Conservation (phyloP, 306 rosid genomes). For the Fragaria nilgerrensis region DNA sequence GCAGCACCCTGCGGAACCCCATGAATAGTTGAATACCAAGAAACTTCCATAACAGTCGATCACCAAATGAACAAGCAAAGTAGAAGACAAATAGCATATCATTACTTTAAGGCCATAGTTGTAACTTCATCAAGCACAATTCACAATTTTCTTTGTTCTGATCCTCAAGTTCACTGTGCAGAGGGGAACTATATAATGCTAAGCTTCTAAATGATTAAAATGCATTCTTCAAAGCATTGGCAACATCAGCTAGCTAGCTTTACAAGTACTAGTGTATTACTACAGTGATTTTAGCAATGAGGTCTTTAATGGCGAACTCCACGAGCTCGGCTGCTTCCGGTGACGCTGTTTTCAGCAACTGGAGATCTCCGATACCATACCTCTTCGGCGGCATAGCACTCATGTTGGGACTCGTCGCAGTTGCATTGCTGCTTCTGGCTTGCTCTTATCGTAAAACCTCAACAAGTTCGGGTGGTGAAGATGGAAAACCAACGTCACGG, state of each 20-base stretch:
- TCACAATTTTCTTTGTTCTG: slow-evolving; percentile 17
- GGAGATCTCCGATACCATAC: slow-evolving; percentile 66
- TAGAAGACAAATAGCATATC: slow-evolving; percentile 13
- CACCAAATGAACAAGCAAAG: not conserved
- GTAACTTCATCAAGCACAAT: slow-evolving; percentile 26
- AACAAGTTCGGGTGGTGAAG: slow-evolving; percentile 5
- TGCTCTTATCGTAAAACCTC: slow-evolving; percentile 41
- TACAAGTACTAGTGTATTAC: not conserved
- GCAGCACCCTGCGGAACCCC: not conserved
- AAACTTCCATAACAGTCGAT: slow-evolving; percentile 23
- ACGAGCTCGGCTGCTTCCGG: slow-evolving; percentile 1
- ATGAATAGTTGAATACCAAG: not conserved
- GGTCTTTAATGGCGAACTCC: slow-evolving; percentile 25
- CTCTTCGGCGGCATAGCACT: slow-evolving; percentile 60
- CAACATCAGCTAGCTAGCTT: not conserved
- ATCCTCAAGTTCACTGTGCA: slow-evolving; percentile 14
- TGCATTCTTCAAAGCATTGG: not conserved
- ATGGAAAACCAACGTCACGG: slow-evolving; percentile 23
- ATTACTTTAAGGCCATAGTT: slow-evolving; percentile 14
- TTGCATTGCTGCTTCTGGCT: slow-evolving; percentile 47
- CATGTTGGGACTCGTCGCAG: slow-evolving; percentile 45
- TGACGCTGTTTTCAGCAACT: slow-evolving; percentile 33
- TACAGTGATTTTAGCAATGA: slow-evolving; percentile 24
- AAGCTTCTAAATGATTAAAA: slow-evolving; percentile 8
- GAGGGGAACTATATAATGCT: not conserved